Conservation (phyloP, 2,329 filamentous ascomycete genomes). For the Cercospora beticola region DNA sequence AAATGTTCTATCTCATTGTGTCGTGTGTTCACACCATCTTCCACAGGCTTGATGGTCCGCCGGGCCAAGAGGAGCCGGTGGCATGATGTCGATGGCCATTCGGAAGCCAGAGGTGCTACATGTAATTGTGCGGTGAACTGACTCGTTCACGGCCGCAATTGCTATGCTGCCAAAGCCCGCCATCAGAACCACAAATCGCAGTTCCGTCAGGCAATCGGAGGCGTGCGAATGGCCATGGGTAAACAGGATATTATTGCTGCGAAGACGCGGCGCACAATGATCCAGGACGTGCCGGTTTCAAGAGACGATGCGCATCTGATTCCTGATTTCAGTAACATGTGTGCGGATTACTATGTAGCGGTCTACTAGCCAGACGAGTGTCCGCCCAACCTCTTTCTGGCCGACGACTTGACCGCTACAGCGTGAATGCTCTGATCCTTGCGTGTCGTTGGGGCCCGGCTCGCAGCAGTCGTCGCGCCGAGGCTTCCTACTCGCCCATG, state of each 20-base stretch:
- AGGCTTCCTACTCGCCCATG: conserved; percentile 1
- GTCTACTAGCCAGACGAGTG: not conserved
- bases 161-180: not conserved
- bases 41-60: not conserved
- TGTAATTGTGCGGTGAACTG: conserved; percentile 11
- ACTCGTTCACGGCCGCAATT: not conserved
- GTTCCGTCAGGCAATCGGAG: not conserved
- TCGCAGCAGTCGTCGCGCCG: conserved; percentile 1
- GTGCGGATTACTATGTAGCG: not conserved
- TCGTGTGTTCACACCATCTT: not conserved
- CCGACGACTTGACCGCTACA: conserved; percentile 1
- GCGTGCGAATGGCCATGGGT: not conserved
- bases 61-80: not conserved
- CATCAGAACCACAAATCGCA: not conserved
- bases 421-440: not conserved
- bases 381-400: conserved; percentile 1
- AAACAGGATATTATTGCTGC: not conserved
- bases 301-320: not conserved
- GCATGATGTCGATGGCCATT: not conserved
- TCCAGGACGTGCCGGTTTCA: not conserved
- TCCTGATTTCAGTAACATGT: not conserved
- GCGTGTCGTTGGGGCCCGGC: not conserved
- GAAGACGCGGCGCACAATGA: not conserved
- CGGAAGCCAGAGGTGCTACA: not conserved
- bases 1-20: not conserved